Evolutionary conservation across 352 stramenopile species (phyloP), one percentile per base, ranked within the genome.

Genomic region (Phytophthora hybrid): DNA sequence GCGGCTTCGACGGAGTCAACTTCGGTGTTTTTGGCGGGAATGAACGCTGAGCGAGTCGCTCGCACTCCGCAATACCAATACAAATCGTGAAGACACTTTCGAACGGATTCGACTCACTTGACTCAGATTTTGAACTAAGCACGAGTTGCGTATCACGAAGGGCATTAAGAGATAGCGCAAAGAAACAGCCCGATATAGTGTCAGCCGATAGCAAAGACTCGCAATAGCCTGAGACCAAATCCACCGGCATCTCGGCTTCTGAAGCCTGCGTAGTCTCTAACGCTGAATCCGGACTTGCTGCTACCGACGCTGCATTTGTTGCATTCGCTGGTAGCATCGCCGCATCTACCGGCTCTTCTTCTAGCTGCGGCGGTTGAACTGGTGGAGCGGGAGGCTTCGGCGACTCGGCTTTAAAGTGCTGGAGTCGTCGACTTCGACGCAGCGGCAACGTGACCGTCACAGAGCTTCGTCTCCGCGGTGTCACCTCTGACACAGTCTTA

Each of bases 141-240:
- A 34, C 47, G 23, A 67, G 44, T 39, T 71, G 54, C 16, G 69
- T 3, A 9, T 23, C n/a, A 29, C 78, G 76, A 14, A 88, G 54
- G 10, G 77, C 66, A 68, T 87, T 88, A 21, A 82, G 51, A 7
- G 66, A 71, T 10, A 84, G 46, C 29, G 79, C 70, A 46, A 88
- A 85, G 14, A 88, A 78, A 44, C 78, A 75, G 3, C 81, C 81
- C 0, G 79, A 85, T 5, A 87, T 81, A 13, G 77, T 88, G 49
- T 77, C 64, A 8, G 77, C 87, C 18, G 57, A 41, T 32, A 88
- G 41, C 51, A 88, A 61, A 46, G 56, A 26, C 11, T 88, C 77
- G 31, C 77, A 87, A 34, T 74, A 63, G 13, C 55, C 29, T 5
- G 77, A 80, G 34, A 88, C 56, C 11, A 60, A 39, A 64, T 85